Conservation (phyloP, 108 stramenopile genomes). For the Stephanodiscus triporus region DNA sequence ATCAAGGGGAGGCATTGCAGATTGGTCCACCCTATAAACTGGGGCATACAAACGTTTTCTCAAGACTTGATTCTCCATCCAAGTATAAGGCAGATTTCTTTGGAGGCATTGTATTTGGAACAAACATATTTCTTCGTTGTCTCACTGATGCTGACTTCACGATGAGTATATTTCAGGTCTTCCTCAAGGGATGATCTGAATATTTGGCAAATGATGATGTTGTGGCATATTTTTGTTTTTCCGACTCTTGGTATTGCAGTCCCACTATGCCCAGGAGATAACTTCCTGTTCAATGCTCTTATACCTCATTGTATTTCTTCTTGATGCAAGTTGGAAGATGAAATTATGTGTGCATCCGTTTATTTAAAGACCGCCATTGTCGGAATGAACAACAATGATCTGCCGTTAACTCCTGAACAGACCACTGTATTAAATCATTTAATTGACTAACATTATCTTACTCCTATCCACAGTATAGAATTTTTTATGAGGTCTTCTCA, state of each 20-base stretch:
- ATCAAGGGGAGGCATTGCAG: too few relatives aligned
- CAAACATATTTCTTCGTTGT: slow-evolving; percentile 2
- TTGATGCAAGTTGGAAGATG: neutral
- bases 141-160: slow-evolving; percentile 6
- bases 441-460: too few relatives aligned
- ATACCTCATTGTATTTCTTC: slow-evolving; percentile 6
- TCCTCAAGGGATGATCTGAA: neutral
- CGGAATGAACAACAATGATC: neutral
- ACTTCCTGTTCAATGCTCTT: neutral
- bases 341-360: neutral
- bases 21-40: too few relatives aligned
- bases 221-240: neutral
- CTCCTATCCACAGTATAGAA: neutral
- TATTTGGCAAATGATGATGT: neutral
- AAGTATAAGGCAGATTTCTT: neutral
- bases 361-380: neutral
- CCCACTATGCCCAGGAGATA: neutral
- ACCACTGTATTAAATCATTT: neutral
- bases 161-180: neutral
- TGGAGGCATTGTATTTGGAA: neutral
- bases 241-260: neutral
- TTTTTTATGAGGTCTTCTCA: neutral
- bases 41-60: too few relatives aligned
- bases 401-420: neutral
- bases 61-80: too few relatives aligned